Evolutionary conservation across 75 land plant species (phyloP), one percentile per base, ranked within the genome.

Genomic region (Picea glauca): DNA sequence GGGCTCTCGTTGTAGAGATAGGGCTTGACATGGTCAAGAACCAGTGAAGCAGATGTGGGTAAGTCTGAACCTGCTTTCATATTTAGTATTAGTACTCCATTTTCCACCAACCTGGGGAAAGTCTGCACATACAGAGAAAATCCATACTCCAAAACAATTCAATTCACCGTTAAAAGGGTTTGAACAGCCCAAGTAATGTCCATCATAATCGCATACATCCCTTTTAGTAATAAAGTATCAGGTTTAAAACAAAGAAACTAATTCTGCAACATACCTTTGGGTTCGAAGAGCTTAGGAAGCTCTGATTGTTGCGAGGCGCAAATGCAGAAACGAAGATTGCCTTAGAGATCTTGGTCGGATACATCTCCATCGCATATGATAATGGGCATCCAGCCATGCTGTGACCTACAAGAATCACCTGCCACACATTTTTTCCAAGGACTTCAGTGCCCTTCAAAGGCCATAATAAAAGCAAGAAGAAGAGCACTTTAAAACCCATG

Each of bases 391-490:
- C 83, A 56, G 64, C 83, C 81, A 82, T 30, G 64, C 83, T 82
- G 58, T 82, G 83, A 13, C 83, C 81, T n/a, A 82, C 74, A 50
- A 82, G 75, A 58, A 80, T 82, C 81, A 82, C 83, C 83, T 82
- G 81, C 72, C 43, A 40, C 43, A 40, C 43, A 4, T 40, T 40
- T 40, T 40, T 40, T 40, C 43, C 43, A 40, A 40, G 0, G 43
- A 40, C 43, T 40, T 40, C 43, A 40, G 43, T 40, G 43, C 5
- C 43, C 43, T 40, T 40, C 5, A 40, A 40, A 40, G 43, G 43
- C 43, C 43, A 40, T 40, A 5, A 40, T 40, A 40, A 40, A 7
- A 46, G 1, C 11, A 46, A 46, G 54, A 46, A 46, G 1, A 50
- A 50, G 56, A 50, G 11, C 11, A 9, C 56, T 11, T 2, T 9